Evolutionary conservation across 169 alveolate species (phyloP).

Genomic region (Blepharisma undulans): DNA sequence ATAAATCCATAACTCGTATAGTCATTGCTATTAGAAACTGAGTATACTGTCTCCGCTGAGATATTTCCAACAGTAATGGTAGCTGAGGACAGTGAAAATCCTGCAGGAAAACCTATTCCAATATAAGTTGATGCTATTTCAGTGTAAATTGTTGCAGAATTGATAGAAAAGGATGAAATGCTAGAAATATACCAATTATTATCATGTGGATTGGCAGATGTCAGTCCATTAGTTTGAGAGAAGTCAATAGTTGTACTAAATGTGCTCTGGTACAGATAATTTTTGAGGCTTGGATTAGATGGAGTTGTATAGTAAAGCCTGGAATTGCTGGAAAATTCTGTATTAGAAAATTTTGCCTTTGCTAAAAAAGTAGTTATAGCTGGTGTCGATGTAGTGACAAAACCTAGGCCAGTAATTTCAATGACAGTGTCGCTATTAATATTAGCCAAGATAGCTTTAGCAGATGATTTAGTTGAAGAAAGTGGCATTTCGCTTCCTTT

Average conservation of each 20-base stretch:
- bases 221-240: background rate
- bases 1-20: background rate
- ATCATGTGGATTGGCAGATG: background rate
- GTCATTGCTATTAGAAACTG: background rate
- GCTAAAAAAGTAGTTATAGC: background rate
- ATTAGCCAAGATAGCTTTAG: background rate
- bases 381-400: background rate
- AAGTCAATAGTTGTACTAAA: background rate
- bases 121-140: background rate
- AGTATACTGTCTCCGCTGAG: background rate
- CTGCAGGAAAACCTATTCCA: background rate
- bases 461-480: background rate
- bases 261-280: background rate
- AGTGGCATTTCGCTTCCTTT: background rate
- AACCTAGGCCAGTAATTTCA: background rate
- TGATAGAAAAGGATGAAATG: background rate
- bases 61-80: background rate
- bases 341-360: background rate
- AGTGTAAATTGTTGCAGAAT: background rate
- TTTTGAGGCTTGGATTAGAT: background rate
- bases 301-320: background rate
- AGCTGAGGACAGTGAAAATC: background rate
- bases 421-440: background rate
- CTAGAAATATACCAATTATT: background rate
- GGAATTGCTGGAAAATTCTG: background rate